Percentiles rank a stretch among this genome's conserved stretches.
Conservation (phyloP, 495 filamentous ascomycete genomes). For the Penicillium malachiteum region DNA sequence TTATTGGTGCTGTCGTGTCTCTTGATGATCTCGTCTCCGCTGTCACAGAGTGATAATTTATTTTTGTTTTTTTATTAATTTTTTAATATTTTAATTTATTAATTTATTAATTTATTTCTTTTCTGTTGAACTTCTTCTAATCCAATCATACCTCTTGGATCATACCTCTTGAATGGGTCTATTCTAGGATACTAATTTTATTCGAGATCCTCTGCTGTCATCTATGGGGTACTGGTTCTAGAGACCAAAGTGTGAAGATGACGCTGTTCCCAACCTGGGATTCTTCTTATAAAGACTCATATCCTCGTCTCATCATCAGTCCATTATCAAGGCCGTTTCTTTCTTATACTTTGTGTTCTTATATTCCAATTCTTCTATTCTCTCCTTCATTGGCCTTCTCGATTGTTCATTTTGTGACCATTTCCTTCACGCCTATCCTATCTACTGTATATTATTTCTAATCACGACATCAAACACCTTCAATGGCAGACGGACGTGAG, state of each 20-base stretch:
- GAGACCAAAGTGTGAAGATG: background rate
- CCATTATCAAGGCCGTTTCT: background rate
- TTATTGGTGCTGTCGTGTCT: slow-evolving; percentile 34
- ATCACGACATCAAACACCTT: slow-evolving; percentile 10
- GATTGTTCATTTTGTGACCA: slow-evolving; percentile 1
- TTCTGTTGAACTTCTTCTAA: background rate
- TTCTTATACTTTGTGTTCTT: background rate
- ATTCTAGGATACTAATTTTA: background rate
- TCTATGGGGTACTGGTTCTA: background rate
- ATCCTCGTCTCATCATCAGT: background rate
- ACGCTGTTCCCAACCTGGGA: background rate
- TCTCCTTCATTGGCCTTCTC: background rate
- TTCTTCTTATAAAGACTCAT: slow-evolving; percentile 3
- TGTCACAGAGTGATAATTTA: slow-evolving; percentile 21
- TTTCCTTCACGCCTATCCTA: background rate
- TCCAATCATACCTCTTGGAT: slow-evolving; percentile 2
- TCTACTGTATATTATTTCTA: slow-evolving; percentile 15
- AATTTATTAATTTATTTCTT: slow-evolving; percentile 8
- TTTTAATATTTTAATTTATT: background rate
- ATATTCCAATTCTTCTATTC: background rate
- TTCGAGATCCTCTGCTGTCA: slow-evolving; percentile 1
- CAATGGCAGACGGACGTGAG: slow-evolving; percentile 66
- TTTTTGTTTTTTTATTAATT: slow-evolving; percentile 7
- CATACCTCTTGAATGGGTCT: background rate
- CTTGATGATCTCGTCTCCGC: slow-evolving; percentile 30